Evolutionary conservation across 2,329 filamentous ascomycete species (phyloP), one percentile per base, ranked within the genome.

Genomic region (Akanthomyces dipterigenus): DNA sequence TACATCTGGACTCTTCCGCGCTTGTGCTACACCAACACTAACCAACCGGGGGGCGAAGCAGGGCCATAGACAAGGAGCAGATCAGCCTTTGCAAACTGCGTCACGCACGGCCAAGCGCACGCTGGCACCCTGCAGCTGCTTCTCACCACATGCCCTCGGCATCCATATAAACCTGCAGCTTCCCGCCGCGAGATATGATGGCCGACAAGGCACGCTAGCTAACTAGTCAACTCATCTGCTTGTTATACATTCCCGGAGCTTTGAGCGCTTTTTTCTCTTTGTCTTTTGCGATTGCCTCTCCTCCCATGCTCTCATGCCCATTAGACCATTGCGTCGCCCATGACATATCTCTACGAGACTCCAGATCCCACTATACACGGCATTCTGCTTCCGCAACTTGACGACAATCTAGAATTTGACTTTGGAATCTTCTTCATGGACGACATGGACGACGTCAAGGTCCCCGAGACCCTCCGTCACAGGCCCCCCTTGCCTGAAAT

Each of bases 391-490:
- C 57, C 49, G 20, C 38, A 60, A 12, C 40, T 60, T 24, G 40
- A 53, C 8, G 40, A 60, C 20, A 26, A 53, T n/a, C 11, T 38
- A 22, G 18, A 53, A 5, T 54, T 53, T 46, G 57, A 60, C 28
- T 60, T 54, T 54, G 57, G 49, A 5, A 46, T 60, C 24, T 60
- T 60, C 28, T 54, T 54, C 16, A 60, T 60, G 49, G 57, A 60
- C 45, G 55, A 55, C 51, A 54, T 54, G 42, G 56, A 58, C 31
- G 31, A 51, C 20, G 18, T 40, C 20, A 53, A 16, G 20, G 31
- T 28, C 20, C 57, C 57, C 7, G 48, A 60, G 18, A 54, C 40
- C n/a, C 48, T 60, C 38, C 57, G 57, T 28, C 57, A 54, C 40
- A 38, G 57, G n/a, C 48, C 57, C 1, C 26, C 38, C 5, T 3